These are phyloP conservation scores for Penicillium fuscoglaucum DNA, from an alignment of 2,329 filamentous ascomycete genomes.

Conservation along the genomic window DNA sequence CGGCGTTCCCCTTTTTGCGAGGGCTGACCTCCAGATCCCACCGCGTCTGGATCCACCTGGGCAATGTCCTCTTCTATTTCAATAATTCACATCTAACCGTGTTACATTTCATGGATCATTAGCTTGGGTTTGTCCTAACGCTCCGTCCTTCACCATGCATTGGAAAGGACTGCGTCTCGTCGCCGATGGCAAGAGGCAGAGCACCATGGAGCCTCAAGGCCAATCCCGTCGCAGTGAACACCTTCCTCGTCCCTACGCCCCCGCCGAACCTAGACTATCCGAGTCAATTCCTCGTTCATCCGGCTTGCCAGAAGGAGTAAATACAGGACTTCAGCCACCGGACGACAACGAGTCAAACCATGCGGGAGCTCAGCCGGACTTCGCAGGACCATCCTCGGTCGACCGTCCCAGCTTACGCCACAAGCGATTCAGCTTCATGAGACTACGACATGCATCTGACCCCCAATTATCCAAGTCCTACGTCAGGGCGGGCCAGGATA, in stretches of 20 bases:
- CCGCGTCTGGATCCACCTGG: slow-evolving; percentile 26
- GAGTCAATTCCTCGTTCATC: slow-evolving; percentile 37
- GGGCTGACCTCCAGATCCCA: slow-evolving; percentile 28
- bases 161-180: slow-evolving; percentile 42
- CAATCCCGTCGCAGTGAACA: slow-evolving; percentile 41
- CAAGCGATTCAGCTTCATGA: slow-evolving; percentile 67
- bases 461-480: slow-evolving; percentile 79
- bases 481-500: slow-evolving; percentile 61
- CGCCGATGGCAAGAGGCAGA: slow-evolving; percentile 39
- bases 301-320: slow-evolving; percentile 15
- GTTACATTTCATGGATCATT: slow-evolving; percentile 8
- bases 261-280: slow-evolving; percentile 36
- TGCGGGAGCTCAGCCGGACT: slow-evolving; percentile 17
- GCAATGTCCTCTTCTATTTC: slow-evolving; percentile 16
- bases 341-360: slow-evolving; percentile 17
- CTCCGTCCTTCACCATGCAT: slow-evolving; percentile 37
- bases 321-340: slow-evolving; percentile 15
- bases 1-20: slow-evolving; percentile 29
- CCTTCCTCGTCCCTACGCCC: slow-evolving; percentile 35
- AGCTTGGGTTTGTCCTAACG: not conserved
- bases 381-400: slow-evolving; percentile 18
- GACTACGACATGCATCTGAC: slow-evolving; percentile 90
- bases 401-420: slow-evolving; percentile 33
- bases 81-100: not conserved
- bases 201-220: slow-evolving; percentile 30